Evolutionary conservation across 2,329 filamentous ascomycete genomes (phyloP).

Genomic region (Colletotrichum sp.): DNA sequence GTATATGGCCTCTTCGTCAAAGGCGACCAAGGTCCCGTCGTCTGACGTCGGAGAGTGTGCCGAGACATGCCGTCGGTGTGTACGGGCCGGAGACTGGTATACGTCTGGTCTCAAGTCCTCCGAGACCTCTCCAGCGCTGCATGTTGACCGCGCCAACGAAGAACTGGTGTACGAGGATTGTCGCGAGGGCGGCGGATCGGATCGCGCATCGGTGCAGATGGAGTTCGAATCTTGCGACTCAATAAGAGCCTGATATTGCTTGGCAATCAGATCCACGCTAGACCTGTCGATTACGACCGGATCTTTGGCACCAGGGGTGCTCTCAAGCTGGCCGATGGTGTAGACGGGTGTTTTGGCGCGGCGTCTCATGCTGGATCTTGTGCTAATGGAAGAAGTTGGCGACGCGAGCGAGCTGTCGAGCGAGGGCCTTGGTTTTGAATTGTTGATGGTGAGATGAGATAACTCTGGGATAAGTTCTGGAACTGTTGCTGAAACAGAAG

Average conservation of each 20-base stretch:
- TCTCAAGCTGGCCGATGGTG: constrained; percentile 55
- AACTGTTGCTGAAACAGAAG: constrained; percentile 19
- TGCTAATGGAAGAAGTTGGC: constrained; percentile 21
- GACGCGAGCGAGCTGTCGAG: constrained; percentile 22
- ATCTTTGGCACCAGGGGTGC: constrained; percentile 26
- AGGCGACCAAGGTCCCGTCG: constrained; percentile 50
- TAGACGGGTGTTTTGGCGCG: constrained; percentile 58
- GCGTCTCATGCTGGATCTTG: constrained; percentile 40
- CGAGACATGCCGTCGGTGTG: background rate
- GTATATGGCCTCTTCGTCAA: constrained; percentile 52
- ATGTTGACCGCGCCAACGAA: background rate
- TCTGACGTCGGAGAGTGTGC: constrained; percentile 43
- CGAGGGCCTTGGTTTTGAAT: constrained; percentile 21
- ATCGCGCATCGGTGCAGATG: constrained; percentile 30
- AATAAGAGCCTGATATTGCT: constrained; percentile 54
- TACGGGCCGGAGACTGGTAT: background rate
- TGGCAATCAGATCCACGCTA: constrained; percentile 54
- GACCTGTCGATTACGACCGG: constrained; percentile 36
- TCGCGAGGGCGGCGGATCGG: constrained; percentile 28
- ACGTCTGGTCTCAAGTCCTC: background rate
- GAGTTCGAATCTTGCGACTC: constrained; percentile 43
- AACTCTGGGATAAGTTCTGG: constrained; percentile 36
- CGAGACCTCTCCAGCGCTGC: background rate
- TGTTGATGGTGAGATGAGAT: constrained; percentile 38
- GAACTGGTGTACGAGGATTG: background rate